phyloP scores from a whole-genome alignment of 192 early-diverging fungal genomes.

The Jimgerdemannia lactiflua region DNA sequence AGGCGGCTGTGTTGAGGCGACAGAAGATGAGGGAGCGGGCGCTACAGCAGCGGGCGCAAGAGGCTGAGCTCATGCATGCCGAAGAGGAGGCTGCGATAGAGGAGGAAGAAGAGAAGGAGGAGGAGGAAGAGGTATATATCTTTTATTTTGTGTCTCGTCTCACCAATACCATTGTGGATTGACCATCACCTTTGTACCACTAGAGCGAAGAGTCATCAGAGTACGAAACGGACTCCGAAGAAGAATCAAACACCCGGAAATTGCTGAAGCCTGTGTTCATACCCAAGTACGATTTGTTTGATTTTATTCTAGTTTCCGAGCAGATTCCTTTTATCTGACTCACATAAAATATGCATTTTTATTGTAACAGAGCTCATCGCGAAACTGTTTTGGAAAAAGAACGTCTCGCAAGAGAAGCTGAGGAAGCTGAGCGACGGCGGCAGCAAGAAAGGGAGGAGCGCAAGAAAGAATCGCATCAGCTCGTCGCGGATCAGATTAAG shows the following conservation, averaged over 20 bases:
- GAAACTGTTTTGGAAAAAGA: constrained; percentile 59
- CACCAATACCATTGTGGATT: constrained; percentile 19
- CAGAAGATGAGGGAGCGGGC: constrained; percentile 26
- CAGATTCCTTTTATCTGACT: too few relatives aligned
- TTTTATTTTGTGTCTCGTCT: constrained; percentile 9
- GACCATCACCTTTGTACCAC: neutral
- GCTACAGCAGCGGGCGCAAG: constrained; percentile 24
- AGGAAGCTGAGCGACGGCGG: constrained; percentile 54
- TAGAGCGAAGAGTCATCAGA: constrained; percentile 50
- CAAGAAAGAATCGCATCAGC: constrained; percentile 74
- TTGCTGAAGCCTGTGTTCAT: constrained; percentile 93
- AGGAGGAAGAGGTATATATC: constrained; percentile 18
- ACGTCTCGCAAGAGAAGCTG: constrained; percentile 46
- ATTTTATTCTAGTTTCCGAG: too few relatives aligned
- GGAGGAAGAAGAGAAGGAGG: constrained; percentile 27
- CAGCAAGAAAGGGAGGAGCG: constrained; percentile 36
- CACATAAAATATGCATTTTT: neutral
- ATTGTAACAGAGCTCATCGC: constrained; percentile 47
- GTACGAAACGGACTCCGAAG: constrained; percentile 67
- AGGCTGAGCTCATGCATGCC: constrained; percentile 22
- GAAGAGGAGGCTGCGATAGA: constrained; percentile 15
- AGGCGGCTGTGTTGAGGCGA: constrained; percentile 31
- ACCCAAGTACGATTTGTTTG: constrained; percentile 62
- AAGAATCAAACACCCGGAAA: constrained; percentile 50
- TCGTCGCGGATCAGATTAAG: constrained; percentile 70